Conservation (phyloP, 2,329 filamentous ascomycete species). For the Harringtonia aguacate region DNA sequence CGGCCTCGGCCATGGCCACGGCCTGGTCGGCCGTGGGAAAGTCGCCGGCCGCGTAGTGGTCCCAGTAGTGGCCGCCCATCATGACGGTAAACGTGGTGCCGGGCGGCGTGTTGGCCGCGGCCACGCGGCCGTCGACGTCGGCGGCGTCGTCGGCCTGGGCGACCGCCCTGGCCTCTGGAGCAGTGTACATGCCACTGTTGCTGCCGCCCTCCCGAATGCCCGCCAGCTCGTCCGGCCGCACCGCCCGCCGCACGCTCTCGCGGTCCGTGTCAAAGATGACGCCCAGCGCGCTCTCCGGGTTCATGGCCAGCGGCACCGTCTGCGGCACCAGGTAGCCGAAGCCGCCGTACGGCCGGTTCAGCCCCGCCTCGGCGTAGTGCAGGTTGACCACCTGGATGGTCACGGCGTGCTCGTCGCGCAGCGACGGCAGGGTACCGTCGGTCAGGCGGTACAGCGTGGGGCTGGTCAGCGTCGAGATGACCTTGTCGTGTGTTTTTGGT, state of each 20-base stretch:
- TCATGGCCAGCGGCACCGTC: constrained; percentile 25
- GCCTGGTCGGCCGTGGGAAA: constrained; percentile 58
- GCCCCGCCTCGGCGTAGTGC: constrained; percentile 57
- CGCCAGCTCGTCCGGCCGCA: not conserved
- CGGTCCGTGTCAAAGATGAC: constrained; percentile 83
- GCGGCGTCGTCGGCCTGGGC: constrained; percentile 19
- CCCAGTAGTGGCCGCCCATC: constrained; percentile 89
- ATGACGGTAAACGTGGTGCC: constrained; percentile 91
- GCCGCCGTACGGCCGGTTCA: constrained; percentile 53
- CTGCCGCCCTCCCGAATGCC: not conserved
- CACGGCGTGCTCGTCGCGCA: constrained; percentile 50
- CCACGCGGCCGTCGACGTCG: constrained; percentile 4
- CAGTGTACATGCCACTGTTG: not conserved
- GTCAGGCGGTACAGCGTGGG: constrained; percentile 26
- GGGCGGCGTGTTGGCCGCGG: constrained; percentile 11
- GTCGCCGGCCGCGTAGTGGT: constrained; percentile 30
- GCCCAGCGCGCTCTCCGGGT: constrained; percentile 46
- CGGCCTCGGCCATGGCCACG: constrained; percentile 54
- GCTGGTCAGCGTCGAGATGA: constrained; percentile 53
- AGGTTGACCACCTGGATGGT: constrained; percentile 90
- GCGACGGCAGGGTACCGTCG: constrained; percentile 29
- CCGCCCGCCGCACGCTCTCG: constrained; percentile 15
- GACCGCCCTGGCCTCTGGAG: not conserved
- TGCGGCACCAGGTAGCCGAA: constrained; percentile 90
- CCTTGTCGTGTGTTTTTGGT: constrained; percentile 36